Conservation (phyloP, 768 basidiomycete species). For the Daedaleopsis sinensis region DNA sequence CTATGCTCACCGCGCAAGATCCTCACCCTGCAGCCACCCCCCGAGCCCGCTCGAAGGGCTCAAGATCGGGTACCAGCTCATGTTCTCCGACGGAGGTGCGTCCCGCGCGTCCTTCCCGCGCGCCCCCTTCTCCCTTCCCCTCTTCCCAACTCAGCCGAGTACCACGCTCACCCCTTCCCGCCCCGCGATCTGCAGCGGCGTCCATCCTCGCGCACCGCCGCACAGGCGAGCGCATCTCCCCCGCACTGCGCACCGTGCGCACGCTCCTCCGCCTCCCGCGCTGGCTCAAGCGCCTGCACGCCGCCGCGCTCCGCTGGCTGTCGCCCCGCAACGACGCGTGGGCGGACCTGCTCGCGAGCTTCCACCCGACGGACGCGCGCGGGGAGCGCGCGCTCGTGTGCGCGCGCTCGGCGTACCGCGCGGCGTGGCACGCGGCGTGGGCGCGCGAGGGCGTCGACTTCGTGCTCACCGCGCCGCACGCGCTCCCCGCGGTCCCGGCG, state of each 20-base stretch:
- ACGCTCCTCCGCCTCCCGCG: slow-evolving; percentile 27
- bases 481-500: slow-evolving; percentile 42
- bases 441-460: slow-evolving; percentile 36
- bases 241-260: slow-evolving; percentile 20
- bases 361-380: slow-evolving; percentile 23
- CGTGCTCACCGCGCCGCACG: slow-evolving; percentile 42
- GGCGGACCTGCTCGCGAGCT: slow-evolving; percentile 26
- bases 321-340: slow-evolving; percentile 31
- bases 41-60: slow-evolving; percentile 30
- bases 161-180: background rate
- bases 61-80: slow-evolving; percentile 32
- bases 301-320: slow-evolving; percentile 28
- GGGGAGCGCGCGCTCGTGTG: slow-evolving; percentile 30
- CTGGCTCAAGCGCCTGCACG: slow-evolving; percentile 27
- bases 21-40: slow-evolving; percentile 19
- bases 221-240: slow-evolving; percentile 25
- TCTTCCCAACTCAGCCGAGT: background rate
- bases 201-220: slow-evolving; percentile 21
- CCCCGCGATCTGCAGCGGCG: slow-evolving; percentile 7
- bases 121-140: background rate
- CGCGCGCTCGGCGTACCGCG: slow-evolving; percentile 29
- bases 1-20: background rate
- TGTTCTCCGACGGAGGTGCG: slow-evolving; percentile 34
- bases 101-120: background rate
- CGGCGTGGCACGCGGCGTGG: slow-evolving; percentile 29